Evolutionary conservation across 1,139 yeast genomes (phyloP).

Genomic region (Kluyveromyces marxianus): DNA sequence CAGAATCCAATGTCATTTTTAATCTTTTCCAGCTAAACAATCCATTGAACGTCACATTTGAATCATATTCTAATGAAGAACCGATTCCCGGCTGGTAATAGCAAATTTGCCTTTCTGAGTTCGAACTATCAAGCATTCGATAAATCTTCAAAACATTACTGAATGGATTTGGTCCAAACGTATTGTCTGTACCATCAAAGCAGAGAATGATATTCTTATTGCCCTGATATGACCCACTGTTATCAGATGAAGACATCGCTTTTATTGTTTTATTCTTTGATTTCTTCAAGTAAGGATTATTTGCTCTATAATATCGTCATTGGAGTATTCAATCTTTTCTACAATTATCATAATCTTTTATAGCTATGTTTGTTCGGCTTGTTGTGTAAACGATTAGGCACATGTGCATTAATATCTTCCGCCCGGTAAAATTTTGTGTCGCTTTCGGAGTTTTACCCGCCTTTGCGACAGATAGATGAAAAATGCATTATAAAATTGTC

Average conservation of each 20-base stretch:
- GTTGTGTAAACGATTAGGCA: too few relatives aligned
- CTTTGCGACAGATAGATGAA: neutral
- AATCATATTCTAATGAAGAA: slow-evolving; percentile 33
- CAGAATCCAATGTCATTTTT: slow-evolving; percentile 37
- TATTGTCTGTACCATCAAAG: slow-evolving; percentile 56
- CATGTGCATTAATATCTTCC: too few relatives aligned
- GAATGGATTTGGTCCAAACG: slow-evolving; percentile 49
- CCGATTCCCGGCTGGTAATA: slow-evolving; percentile 68
- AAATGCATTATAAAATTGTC: neutral
- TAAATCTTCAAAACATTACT: slow-evolving; percentile 51
- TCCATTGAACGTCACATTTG: slow-evolving; percentile 4
- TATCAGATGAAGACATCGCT: neutral
- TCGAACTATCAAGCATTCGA: slow-evolving; percentile 42
- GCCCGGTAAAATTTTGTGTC: too few relatives aligned
- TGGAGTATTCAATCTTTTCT: neutral
- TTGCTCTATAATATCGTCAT: too few relatives aligned
- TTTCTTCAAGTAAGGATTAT: too few relatives aligned
- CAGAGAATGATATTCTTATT: slow-evolving; percentile 43
- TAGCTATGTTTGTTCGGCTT: too few relatives aligned
- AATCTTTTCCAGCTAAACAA: slow-evolving; percentile 10
- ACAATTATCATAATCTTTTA: neutral
- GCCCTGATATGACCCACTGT: neutral
- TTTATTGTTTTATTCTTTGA: neutral
- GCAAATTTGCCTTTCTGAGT: slow-evolving; percentile 38
- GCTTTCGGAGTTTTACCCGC: slow-evolving; percentile 1